phyloP scores from a whole-genome alignment of 225 moss, liverwort and hornwort genomes.

The Sphagnum tenellum region DNA sequence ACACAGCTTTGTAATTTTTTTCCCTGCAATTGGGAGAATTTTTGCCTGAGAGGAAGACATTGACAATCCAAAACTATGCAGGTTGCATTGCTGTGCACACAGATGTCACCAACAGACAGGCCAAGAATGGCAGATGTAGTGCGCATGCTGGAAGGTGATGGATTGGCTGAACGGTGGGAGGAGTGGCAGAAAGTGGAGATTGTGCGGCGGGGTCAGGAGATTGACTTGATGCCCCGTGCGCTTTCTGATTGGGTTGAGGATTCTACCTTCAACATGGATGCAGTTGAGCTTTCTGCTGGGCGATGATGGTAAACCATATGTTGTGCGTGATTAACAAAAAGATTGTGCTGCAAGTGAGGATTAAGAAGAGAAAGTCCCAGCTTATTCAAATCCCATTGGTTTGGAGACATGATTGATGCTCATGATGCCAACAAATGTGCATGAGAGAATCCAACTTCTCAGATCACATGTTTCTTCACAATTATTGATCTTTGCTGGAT shows the following conservation, averaged over 20 bases:
- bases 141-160: constrained; percentile 92
- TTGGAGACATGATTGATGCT: no score
- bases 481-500: no score
- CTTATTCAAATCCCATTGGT: no score
- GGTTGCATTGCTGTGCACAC: constrained; percentile 88
- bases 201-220: constrained; percentile 59
- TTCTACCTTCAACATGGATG: constrained; percentile 85
- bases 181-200: constrained; percentile 94
- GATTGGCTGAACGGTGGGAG: constrained; percentile 91
- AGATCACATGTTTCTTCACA: no score
- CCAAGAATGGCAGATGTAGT: constrained; percentile 96
- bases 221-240: constrained; percentile 67
- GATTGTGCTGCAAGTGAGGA: no score
- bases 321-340: no score
- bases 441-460: no score
- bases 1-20: background rate
- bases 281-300: constrained; percentile 75
- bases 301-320: no score
- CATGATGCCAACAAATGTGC: no score
- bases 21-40: background rate
- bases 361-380: no score
- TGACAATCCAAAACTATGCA: constrained; percentile 8
- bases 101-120: constrained; percentile 75
- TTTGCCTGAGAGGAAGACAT: background rate
- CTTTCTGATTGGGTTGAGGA: constrained; percentile 88